Conservation (phyloP, 495 filamentous ascomycete genomes). For the Penicillium paradoxum region DNA sequence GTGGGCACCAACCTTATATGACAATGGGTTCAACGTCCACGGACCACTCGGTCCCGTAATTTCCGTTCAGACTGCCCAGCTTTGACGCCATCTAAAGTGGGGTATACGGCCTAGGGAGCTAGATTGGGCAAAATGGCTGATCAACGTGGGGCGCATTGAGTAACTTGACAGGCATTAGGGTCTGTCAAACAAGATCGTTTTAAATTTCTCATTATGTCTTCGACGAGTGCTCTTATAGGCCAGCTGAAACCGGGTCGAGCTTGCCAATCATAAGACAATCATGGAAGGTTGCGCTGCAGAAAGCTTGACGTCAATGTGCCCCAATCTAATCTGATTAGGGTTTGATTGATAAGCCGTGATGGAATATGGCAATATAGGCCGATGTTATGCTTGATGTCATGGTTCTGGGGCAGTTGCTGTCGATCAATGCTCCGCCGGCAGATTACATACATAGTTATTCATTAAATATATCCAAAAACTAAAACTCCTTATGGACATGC, state of each 20-base stretch:
- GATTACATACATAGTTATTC: too few relatives aligned
- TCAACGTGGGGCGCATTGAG: conserved; percentile 7
- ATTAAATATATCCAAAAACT: too few relatives aligned
- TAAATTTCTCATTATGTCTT: too few relatives aligned
- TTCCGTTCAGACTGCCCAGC: neutral
- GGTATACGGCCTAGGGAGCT: neutral
- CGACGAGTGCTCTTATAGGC: neutral
- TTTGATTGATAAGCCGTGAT: conserved; percentile 3
- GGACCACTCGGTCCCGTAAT: conserved; percentile 15
- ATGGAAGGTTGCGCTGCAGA: neutral
- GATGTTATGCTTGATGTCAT: neutral
- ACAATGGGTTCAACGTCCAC: conserved; percentile 3
- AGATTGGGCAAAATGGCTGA: conserved; percentile 10
- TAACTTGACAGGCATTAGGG: neutral
- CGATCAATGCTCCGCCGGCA: neutral
- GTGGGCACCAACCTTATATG: neutral
- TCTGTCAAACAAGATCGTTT: too few relatives aligned
- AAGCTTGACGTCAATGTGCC: neutral
- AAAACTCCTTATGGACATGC: too few relatives aligned
- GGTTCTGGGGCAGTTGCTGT: neutral
- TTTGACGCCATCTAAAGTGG: conserved; percentile 16
- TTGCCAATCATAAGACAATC: neutral
- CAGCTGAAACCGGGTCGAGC: neutral
- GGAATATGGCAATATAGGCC: neutral
- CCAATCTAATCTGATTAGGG: conserved; percentile 8